Evolutionary conservation across 2,329 filamentous ascomycete genomes (phyloP).

Genomic region (Fusarium dimerum): DNA sequence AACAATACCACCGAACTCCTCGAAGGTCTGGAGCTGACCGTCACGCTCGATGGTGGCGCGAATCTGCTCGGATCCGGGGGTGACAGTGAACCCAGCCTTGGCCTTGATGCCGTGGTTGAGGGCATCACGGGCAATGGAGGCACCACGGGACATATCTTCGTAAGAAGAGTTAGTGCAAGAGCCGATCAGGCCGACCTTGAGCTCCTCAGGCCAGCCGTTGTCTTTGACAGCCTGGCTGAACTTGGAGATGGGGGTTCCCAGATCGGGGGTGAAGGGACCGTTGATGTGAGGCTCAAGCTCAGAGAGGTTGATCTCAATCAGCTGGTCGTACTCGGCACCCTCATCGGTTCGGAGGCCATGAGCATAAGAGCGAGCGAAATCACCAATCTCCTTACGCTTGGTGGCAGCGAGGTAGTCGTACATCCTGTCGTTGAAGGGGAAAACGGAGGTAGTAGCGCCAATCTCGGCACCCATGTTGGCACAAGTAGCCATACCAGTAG

Average conservation of each 20-base stretch:
- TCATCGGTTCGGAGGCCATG: slow-evolving; percentile 84
- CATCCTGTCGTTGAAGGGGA: slow-evolving; percentile 98
- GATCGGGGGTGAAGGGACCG: slow-evolving; percentile 92
- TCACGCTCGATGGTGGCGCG: slow-evolving; percentile 90
- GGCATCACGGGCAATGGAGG: slow-evolving; percentile 90
- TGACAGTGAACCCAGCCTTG: slow-evolving; percentile 90
- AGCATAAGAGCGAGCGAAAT: slow-evolving; percentile 83
- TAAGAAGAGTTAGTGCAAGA: slow-evolving; percentile 99
- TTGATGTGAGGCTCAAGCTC: slow-evolving; percentile 94
- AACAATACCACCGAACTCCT: slow-evolving; percentile 81
- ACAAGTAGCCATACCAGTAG: slow-evolving; percentile 87
- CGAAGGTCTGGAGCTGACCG: slow-evolving; percentile 81
- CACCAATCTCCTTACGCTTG: slow-evolving; percentile 86
- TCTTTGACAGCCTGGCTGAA: slow-evolving; percentile 84
- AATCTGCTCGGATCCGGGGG: slow-evolving; percentile 95
- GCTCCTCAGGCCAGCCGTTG: slow-evolving; percentile 86
- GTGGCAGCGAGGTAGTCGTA: slow-evolving; percentile 93
- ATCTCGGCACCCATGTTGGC: slow-evolving; percentile 73
- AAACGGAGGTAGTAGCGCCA: slow-evolving; percentile 87
- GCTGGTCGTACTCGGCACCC: slow-evolving; percentile 86
- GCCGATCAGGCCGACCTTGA: slow-evolving; percentile 92
- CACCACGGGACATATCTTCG: slow-evolving; percentile 95
- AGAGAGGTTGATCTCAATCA: slow-evolving; percentile 88
- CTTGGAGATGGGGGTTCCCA: slow-evolving; percentile 86
- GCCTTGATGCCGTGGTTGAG: slow-evolving; percentile 86